Conservation (phyloP, 2,329 filamentous ascomycete species). For the Diplodia seriata region DNA sequence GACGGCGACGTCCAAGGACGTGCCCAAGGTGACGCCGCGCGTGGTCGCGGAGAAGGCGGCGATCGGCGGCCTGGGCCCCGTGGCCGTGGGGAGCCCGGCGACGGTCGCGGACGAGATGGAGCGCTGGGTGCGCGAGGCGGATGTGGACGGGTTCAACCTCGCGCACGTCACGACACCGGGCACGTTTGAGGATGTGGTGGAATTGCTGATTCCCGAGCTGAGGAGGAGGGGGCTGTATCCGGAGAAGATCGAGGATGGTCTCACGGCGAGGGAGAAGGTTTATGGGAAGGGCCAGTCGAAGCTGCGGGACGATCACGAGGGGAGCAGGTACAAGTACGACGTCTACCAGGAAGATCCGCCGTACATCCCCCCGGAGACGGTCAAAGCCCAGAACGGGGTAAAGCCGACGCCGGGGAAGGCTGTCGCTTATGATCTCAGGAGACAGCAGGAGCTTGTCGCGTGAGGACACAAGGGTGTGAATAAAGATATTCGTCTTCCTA, state of each 20-base stretch:
- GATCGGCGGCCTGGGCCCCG: constrained; percentile 38
- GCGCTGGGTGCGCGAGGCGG: constrained; percentile 53
- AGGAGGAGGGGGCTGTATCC: constrained; percentile 45
- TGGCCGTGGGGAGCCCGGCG: constrained; percentile 49
- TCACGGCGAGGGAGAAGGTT: constrained; percentile 61
- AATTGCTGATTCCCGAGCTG: constrained; percentile 48
- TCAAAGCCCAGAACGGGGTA: neutral
- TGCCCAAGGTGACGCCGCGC: constrained; percentile 42
- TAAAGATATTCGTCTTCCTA: no score
- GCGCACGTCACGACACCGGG: constrained; percentile 55
- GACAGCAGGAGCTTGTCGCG: constrained; percentile 22
- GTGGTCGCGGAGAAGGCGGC: constrained; percentile 43
- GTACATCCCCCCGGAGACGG: constrained; percentile 36
- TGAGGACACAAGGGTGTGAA: neutral
- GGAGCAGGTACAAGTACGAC: constrained; percentile 67
- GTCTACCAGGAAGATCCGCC: constrained; percentile 63
- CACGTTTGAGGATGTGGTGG: constrained; percentile 48
- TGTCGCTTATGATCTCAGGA: constrained; percentile 21
- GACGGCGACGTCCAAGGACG: constrained; percentile 42
- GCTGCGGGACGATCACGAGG: constrained; percentile 65
- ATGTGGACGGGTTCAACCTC: constrained; percentile 48
- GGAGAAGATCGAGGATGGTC: constrained; percentile 36
- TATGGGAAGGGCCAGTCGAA: constrained; percentile 66
- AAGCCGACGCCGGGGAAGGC: neutral
- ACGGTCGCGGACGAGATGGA: constrained; percentile 57